Base-by-base conservation (phyloP, 2,329 filamentous ascomycete species). In the Trichophyton benhamiae region DNA sequence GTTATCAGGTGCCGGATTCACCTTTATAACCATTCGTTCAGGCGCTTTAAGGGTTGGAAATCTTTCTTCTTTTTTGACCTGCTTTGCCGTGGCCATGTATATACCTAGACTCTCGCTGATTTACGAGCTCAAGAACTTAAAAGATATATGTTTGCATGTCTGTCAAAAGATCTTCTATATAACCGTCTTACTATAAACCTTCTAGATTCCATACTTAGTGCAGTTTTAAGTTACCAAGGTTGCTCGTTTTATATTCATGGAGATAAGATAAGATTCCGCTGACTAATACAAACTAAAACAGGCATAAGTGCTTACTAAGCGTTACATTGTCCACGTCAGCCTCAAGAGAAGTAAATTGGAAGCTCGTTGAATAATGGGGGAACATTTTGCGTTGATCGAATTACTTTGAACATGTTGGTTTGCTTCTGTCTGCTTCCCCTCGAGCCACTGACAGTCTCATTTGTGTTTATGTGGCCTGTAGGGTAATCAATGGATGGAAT, bases 1-100 rank as follows among this genome's bases (percentile, higher is more conserved):
- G 52, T 55, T 55, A 55, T 55, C 33, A 55, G 52, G 52, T 55
- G 52, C 52, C 20, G 27, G 52, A 17, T 36, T 55, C 52, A 55
- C 52, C 52, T 55, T 55, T 55, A 55, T 55, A 55, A 55, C 52
- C 52, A 36, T 55, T 55, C 52, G 52, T 36, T 55, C 33, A 27
- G 52, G 52, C 52, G 52, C 52, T 55, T 55, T 11, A 38, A n/a
- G 52, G 52, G 52, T 55, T 55, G 52, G 52, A 55, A 36, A n/a
- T 36, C 33, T 55, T 30, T 36, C 15, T 20, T 33, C 33, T 38
- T 11, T 38, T 38, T 38, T 38, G 33, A 15, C 52, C 52, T 55
- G n/a, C 27, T 55, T 52, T 55, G 52, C 52, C 52, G 17, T 55
- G 33, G 30, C 11, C 30, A 36, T 55, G 52, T 55, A 38, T 22